Evolutionary conservation across 169 alveolate species (phyloP), one percentile per base, ranked within the genome.

Genomic region (Neospora caninum): DNA sequence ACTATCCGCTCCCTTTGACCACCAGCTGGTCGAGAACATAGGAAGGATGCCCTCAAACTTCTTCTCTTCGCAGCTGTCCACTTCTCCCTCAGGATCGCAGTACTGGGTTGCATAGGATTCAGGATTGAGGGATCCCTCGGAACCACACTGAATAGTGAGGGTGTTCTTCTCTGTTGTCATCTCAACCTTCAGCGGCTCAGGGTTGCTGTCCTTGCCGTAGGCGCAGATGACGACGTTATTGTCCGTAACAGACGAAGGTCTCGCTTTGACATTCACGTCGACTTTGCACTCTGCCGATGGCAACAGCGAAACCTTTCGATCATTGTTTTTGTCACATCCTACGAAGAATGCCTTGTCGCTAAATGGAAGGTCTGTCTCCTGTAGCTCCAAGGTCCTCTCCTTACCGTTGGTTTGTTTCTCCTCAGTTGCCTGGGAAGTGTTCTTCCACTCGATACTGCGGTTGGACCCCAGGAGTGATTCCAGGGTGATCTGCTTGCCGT

Each of bases 211-310:
- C 45, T 2, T 1, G 39, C 86, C 86, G 42, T 78, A 78, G 2
- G 86, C 86, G 42, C 86, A 78, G 43, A 43, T 78, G 34, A 64
- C 73, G 31, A n/a, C 86, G 39, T 29, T 69, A 10, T 20, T n/a
- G 86, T n/a, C 86, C 43, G 31, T n/a, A 38, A n/a, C 86, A 10
- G 45, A n/a, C 7, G 86, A 78, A 78, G 86, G 27, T 78, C 86
- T 78, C 41, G 86, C 86, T n/a, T 78, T n/a, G 86, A 78, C 86
- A n/a, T 18, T 78, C 41, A 78, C 86, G n/a, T 78, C n/a, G 7
- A 78, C 49, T 29, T n/a, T 18, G 42, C 86, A 78, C 45, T 29
- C 86, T 10, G 86, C 13, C 20, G 34, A 16, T 64, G 34, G 34
- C 7, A 29, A 64, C 73, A 1, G 4, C 4, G 31, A 7, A 13